A percentile compares a stretch with the other conserved stretches of the same genome.
Conservation (phyloP, 1,139 yeast genomes). For the Hyphopichia fennica region DNA sequence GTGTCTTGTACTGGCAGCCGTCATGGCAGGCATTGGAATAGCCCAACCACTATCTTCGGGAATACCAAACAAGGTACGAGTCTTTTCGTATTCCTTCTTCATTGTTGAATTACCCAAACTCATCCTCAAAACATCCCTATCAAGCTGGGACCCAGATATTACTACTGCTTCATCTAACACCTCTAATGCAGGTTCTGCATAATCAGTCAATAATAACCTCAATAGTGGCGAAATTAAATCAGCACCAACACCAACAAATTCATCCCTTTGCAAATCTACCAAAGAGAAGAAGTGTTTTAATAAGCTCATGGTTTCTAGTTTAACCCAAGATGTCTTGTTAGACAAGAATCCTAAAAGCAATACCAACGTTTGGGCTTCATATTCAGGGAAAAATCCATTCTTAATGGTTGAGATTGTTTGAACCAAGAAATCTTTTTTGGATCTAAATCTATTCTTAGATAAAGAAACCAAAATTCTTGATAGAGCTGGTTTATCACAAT, state of each 20-base stretch:
- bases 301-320: conserved; percentile 73
- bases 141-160: conserved; percentile 89
- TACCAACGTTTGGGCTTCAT: conserved; percentile 72
- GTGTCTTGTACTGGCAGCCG: conserved; percentile 84
- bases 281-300: conserved; percentile 73
- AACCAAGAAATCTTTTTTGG: conserved; percentile 82
- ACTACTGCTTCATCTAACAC: conserved; percentile 83
- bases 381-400: conserved; percentile 68
- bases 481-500: conserved; percentile 56
- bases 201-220: conserved; percentile 78
- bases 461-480: conserved; percentile 76
- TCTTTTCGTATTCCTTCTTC: conserved; percentile 78
- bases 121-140: conserved; percentile 87
- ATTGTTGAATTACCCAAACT: conserved; percentile 81
- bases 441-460: conserved; percentile 75
- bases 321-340: conserved; percentile 77
- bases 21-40: conserved; percentile 88
- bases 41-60: conserved; percentile 99
- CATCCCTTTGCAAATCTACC: conserved; percentile 75
- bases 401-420: conserved; percentile 75
- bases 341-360: conserved; percentile 76
- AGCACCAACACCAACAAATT: conserved; percentile 89
- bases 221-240: conserved; percentile 89
- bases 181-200: conserved; percentile 83
- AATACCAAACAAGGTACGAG: conserved; percentile 89